Evolutionary conservation across 805 yeast species (phyloP).

Genomic region (Candida schatavii): DNA sequence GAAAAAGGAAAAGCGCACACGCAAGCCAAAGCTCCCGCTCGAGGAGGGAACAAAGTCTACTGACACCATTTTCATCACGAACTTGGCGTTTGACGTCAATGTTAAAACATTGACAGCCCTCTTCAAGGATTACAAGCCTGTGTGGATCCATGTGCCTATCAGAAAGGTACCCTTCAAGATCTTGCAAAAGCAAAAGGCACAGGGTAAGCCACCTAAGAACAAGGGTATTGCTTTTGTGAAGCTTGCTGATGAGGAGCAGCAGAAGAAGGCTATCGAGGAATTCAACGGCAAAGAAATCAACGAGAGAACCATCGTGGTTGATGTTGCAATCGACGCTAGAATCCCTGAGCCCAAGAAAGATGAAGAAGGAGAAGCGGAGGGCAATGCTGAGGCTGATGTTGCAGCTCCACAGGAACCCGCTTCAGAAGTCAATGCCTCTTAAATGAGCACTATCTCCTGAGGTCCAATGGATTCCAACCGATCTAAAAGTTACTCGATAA

Average conservation of each 20-base stretch:
- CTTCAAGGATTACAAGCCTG: constrained; percentile 49
- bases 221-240: constrained; percentile 68
- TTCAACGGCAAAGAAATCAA: constrained; percentile 64
- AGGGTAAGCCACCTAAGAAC: constrained; percentile 41
- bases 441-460: constrained; percentile 1
- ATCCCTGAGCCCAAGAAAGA: constrained; percentile 14
- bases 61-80: constrained; percentile 60
- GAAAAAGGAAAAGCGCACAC: constrained; percentile 1
- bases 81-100: constrained; percentile 52
- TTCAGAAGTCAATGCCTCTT: background rate
- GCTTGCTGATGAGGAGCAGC: constrained; percentile 58
- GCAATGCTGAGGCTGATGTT: constrained; percentile 3
- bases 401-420: constrained; percentile 1
- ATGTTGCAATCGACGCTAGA: constrained; percentile 67
- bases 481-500: background rate
- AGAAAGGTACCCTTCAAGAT: constrained; percentile 44
- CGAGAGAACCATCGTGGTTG: constrained; percentile 65
- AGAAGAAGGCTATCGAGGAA: constrained; percentile 66
- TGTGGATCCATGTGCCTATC: constrained; percentile 59
- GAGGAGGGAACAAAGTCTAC: constrained; percentile 52
- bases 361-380: constrained; percentile 23
- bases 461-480: background rate
- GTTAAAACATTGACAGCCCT: constrained; percentile 44
- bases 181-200: constrained; percentile 41
- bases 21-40: constrained; percentile 4